phyloP scores from a whole-genome alignment of 192 early-diverging fungal genomes.

The Chytriomyces sp. region DNA sequence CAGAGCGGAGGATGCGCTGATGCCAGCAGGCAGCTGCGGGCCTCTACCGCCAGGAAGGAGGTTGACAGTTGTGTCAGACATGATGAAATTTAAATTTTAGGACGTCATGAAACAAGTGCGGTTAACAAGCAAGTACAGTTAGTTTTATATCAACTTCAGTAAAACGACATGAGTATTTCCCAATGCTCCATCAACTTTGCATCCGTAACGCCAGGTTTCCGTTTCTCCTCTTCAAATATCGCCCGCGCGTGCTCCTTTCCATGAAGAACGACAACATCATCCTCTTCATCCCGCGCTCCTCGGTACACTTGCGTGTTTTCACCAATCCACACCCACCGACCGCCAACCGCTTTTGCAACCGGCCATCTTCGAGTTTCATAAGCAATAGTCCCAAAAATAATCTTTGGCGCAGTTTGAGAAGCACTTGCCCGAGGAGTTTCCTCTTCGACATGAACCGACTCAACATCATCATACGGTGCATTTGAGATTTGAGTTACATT shows the following conservation, averaged over 20 bases:
- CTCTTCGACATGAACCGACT: background rate
- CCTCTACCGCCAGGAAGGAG: background rate
- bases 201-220: background rate
- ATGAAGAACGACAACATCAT: background rate
- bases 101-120: background rate
- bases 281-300: background rate
- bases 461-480: background rate
- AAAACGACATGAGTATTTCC: background rate
- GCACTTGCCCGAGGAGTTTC: background rate
- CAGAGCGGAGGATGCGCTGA: too few relatives aligned
- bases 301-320: conserved; percentile 8
- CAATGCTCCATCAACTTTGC: background rate
- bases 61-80: background rate
- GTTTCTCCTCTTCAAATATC: background rate
- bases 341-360: conserved; percentile 11
- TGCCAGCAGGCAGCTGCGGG: background rate
- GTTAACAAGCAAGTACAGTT: background rate
- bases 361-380: conserved; percentile 11
- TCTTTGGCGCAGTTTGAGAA: background rate
- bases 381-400: background rate
- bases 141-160: background rate
- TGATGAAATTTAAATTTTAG: background rate
- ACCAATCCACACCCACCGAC: background rate
- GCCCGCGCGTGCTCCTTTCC: background rate
- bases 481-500: background rate